These are phyloP conservation scores for Hypoxylon fragiforme DNA, from an alignment of 495 filamentous ascomycete genomes.

Conservation along the genomic window DNA sequence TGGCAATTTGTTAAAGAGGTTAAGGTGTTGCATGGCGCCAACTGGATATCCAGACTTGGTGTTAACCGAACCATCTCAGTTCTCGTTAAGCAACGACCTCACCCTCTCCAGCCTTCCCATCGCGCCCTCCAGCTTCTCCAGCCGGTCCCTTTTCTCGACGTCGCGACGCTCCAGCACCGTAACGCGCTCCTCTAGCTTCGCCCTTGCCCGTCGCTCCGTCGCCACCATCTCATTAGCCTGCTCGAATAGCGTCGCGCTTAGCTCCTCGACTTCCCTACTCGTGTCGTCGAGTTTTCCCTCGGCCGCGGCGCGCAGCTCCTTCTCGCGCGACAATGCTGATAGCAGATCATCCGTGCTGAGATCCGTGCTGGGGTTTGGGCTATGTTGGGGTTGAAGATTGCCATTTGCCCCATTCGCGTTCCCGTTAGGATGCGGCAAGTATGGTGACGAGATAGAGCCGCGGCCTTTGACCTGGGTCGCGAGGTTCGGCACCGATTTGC, in stretches of 20 bases:
- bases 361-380: conserved; percentile 3
- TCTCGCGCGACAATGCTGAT: conserved; percentile 72
- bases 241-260: conserved; percentile 83
- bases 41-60: no score
- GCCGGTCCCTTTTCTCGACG: conserved; percentile 65
- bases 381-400: no score
- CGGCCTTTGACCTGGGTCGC: conserved; percentile 4
- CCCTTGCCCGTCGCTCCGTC: conserved; percentile 77
- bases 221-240: conserved; percentile 99
- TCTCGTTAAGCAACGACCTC: conserved; percentile 56
- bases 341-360: conserved; percentile 59
- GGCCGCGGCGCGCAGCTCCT: conserved; percentile 68
- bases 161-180: conserved; percentile 70
- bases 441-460: conserved; percentile 30
- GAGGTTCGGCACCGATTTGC: conserved; percentile 50
- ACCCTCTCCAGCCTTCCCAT: conserved; percentile 78
- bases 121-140: conserved; percentile 78
- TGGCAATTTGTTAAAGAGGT: no score
- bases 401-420: conserved; percentile 16
- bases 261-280: conserved; percentile 82
- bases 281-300: conserved; percentile 74
- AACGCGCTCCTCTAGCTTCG: conserved; percentile 76
- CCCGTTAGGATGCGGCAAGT: conserved; percentile 25
- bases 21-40: no score
- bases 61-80: no score